These are phyloP conservation scores for Cicer bijugum DNA, from an alignment of 306 rosid genomes.

Conservation along the genomic window DNA sequence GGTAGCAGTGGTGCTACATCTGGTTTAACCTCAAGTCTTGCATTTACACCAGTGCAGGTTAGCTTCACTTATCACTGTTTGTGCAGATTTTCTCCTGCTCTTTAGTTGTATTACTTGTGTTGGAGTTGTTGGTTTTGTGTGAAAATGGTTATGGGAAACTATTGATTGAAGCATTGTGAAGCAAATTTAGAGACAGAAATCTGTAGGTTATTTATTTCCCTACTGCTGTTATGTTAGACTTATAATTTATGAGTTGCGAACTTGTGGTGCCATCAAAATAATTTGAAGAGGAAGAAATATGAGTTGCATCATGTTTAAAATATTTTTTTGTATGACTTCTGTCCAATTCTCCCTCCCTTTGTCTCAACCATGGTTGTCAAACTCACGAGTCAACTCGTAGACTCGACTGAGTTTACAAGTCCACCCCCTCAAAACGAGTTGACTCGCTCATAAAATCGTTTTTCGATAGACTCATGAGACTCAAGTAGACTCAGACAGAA, in stretches of 20 bases:
- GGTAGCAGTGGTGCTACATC: slow-evolving; percentile 95
- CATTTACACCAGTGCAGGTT: slow-evolving; percentile 97
- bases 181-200: slow-evolving; percentile 10
- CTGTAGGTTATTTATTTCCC: not conserved
- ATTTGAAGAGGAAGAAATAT: no score
- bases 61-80: slow-evolving; percentile 22
- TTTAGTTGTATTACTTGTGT: slow-evolving; percentile 20
- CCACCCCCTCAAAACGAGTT: no score
- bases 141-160: slow-evolving; percentile 16
- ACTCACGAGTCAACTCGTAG: no score
- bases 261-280: no score
- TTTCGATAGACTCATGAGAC: no score
- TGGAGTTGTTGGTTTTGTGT: not conserved
- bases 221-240: not conserved
- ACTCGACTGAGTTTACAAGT: no score
- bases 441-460: no score
- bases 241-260: not conserved
- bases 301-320: no score
- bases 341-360: no score
- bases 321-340: no score
- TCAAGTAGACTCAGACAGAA: no score
- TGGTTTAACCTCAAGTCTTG: slow-evolving; percentile 86
- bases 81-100: not conserved
- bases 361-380: no score
- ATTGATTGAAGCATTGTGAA: slow-evolving; percentile 4